Evolutionary conservation across 106 monocot genomes (phyloP).

Genomic region (Posidonia australis): DNA sequence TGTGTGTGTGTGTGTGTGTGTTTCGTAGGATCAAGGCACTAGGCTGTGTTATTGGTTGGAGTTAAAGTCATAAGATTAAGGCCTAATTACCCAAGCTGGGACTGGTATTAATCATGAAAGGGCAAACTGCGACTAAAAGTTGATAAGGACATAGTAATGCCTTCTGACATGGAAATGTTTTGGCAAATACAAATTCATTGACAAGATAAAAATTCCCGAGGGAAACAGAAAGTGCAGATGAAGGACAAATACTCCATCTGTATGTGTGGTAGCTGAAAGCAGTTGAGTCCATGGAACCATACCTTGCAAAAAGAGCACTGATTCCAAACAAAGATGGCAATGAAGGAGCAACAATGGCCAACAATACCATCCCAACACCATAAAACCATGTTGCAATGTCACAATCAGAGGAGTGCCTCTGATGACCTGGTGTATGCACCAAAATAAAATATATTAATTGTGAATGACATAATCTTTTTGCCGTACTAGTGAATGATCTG

Average conservation of each 20-base stretch:
- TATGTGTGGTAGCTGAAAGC: not conserved
- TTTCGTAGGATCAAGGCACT: too few relatives aligned
- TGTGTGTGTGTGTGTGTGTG: too few relatives aligned
- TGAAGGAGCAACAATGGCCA: slow-evolving; percentile 50
- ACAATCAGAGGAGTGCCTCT: slow-evolving; percentile 37
- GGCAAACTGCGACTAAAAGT: not conserved
- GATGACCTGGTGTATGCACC: slow-evolving; percentile 40
- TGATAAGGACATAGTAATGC: not conserved
- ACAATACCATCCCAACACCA: slow-evolving; percentile 56
- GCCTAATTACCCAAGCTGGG: too few relatives aligned
- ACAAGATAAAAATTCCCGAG: not conserved
- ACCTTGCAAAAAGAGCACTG: slow-evolving; percentile 89
- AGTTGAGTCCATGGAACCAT: slow-evolving; percentile 2
- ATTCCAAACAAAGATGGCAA: slow-evolving; percentile 68
- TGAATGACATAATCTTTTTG: not conserved
- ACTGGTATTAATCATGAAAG: not conserved
- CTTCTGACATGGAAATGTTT: not conserved
- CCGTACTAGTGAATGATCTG: too few relatives aligned
- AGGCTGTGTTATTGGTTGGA: not conserved
- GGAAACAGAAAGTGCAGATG: not conserved
- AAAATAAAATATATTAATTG: not conserved
- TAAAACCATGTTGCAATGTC: slow-evolving; percentile 47
- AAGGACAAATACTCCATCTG: not conserved
- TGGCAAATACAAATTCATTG: too few relatives aligned
- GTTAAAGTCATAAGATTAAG: too few relatives aligned